Percentiles rank a stretch among this genome's conserved stretches.
Conservation (phyloP, 176 grass and related monocot genomes). For the Phoenix roebelenii region DNA sequence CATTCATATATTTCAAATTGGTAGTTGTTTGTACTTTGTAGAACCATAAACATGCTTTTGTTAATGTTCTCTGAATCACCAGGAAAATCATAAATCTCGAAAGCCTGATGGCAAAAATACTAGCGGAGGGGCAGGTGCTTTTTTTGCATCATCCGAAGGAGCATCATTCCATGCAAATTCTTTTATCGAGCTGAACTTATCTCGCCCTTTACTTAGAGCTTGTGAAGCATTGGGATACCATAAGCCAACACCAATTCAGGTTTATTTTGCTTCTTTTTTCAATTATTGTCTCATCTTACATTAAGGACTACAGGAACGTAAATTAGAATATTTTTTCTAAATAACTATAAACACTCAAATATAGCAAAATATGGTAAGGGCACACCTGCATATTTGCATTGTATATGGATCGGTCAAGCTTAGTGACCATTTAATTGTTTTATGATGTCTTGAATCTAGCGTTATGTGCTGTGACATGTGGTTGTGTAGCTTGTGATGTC, state of each 20-base stretch:
- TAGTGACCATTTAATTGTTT: too few species aligned
- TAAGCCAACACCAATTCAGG: constrained; percentile 96
- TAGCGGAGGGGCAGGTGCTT: constrained; percentile 24
- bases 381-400: too few species aligned
- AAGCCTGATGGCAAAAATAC: background rate
- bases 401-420: too few species aligned
- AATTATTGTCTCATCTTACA: background rate
- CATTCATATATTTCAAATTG: too few species aligned
- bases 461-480: too few species aligned
- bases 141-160: constrained; percentile 63
- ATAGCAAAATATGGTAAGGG: too few species aligned
- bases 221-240: constrained; percentile 89
- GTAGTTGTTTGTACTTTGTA: too few species aligned
- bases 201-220: constrained; percentile 71
- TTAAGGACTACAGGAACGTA: background rate
- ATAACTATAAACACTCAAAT: too few species aligned
- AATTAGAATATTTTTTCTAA: too few species aligned
- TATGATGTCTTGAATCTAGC: too few species aligned
- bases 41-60: background rate
- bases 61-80: background rate
- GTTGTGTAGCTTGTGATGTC: too few species aligned
- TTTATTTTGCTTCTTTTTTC: constrained; percentile 16
- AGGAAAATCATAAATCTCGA: constrained; percentile 8
- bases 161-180: constrained; percentile 88
- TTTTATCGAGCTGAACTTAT: constrained; percentile 82